Percentiles rank a stretch among this genome's conserved stretches.
These are phyloP conservation scores for Dioszegia hungarica DNA, from an alignment of 768 basidiomycete genomes.

Conservation along the genomic window DNA sequence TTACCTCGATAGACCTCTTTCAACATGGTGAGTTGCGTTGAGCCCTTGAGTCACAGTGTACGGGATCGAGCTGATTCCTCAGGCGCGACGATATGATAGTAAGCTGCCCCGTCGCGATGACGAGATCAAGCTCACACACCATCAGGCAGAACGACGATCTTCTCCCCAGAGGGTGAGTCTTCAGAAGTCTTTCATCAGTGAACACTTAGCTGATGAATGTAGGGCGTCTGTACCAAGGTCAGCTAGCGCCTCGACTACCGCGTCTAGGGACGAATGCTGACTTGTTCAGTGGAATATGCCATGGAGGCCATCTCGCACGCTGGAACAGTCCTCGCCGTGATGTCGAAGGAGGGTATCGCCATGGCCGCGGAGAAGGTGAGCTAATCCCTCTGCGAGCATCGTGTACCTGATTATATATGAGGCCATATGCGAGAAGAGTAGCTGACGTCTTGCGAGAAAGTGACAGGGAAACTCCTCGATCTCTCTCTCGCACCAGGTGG, in stretches of 20 bases:
- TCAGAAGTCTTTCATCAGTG: background rate
- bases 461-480: constrained; percentile 95
- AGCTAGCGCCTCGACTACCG: no score
- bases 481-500: constrained; percentile 77
- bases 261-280: no score
- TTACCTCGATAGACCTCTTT: background rate
- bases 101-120: constrained; percentile 3
- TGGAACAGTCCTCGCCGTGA: constrained; percentile 54
- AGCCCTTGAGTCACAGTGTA: background rate
- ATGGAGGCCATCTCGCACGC: constrained; percentile 99
- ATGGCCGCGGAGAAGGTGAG: constrained; percentile 49
- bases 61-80: constrained; percentile 8
- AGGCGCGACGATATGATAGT: constrained; percentile 97
- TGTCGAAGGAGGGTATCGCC: constrained; percentile 49
- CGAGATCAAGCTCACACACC: constrained; percentile 54
- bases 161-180: constrained; percentile 86
- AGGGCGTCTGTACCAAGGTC: constrained; percentile 97
- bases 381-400: no score
- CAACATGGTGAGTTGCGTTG: constrained; percentile 17
- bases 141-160: constrained; percentile 76
- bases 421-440: no score
- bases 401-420: no score
- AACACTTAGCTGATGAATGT: constrained; percentile 8
- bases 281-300: constrained; percentile 83
- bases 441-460: constrained; percentile 65